Conservation (phyloP, 2,329 filamentous ascomycete species). For the Aspergillus sp. region DNA sequence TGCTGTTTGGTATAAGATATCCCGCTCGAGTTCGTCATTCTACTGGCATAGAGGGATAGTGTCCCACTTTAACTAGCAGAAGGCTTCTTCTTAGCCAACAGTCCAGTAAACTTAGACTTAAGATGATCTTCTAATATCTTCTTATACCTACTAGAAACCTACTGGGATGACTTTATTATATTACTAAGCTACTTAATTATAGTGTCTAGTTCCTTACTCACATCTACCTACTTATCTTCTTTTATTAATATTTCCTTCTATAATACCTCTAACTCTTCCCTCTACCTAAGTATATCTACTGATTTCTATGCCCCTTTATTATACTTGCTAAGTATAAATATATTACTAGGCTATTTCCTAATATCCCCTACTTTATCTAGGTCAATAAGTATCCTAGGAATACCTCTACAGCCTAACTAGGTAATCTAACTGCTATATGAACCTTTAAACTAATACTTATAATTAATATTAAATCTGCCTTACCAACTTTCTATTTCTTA, state of each 20-base stretch:
- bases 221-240: conserved; percentile 40
- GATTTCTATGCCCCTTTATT: conserved; percentile 69
- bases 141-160: conserved; percentile 36
- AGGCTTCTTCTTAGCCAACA: conserved; percentile 1
- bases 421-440: conserved; percentile 73
- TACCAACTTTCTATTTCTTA: conserved; percentile 43
- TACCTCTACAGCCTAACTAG: conserved; percentile 53
- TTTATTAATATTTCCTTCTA: conserved; percentile 59
- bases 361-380: conserved; percentile 69
- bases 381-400: conserved; percentile 75
- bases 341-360: conserved; percentile 69
- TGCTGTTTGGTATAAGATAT: no score
- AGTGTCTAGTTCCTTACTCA: conserved; percentile 46
- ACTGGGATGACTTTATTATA: conserved; percentile 45
- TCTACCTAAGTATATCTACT: conserved; percentile 72
- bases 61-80: not conserved
- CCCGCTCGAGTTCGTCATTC: no score
- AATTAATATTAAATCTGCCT: conserved; percentile 68
- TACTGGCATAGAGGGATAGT: not conserved
- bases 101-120: conserved; percentile 14
- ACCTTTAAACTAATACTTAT: conserved; percentile 78
- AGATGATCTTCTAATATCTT: conserved; percentile 26
- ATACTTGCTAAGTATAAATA: conserved; percentile 69
- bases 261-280: conserved; percentile 65
- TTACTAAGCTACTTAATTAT: conserved; percentile 48